These are phyloP conservation scores for Zygosaccharomyces gambellarensis DNA, from an alignment of 805 yeast genomes.

Conservation along the genomic window DNA sequence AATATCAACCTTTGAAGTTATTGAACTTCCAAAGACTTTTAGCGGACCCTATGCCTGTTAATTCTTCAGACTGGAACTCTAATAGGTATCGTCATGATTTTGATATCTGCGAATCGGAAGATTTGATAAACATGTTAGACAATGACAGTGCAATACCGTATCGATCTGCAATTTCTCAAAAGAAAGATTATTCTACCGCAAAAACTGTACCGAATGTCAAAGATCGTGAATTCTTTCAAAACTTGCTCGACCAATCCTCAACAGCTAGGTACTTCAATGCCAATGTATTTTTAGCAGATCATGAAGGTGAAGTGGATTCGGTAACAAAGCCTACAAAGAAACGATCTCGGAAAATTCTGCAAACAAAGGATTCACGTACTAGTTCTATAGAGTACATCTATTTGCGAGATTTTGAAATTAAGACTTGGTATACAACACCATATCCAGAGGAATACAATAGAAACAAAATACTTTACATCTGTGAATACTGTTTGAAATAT, in stretches of 20 bases:
- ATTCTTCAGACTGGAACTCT: background rate
- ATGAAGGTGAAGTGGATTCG: constrained; percentile 12
- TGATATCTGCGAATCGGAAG: constrained; percentile 40
- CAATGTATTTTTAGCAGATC: constrained; percentile 33
- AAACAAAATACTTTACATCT: constrained; percentile 60
- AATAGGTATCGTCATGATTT: constrained; percentile 21
- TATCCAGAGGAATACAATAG: constrained; percentile 81
- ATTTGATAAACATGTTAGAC: constrained; percentile 18
- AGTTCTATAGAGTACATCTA: constrained; percentile 54
- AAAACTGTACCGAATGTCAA: constrained; percentile 54
- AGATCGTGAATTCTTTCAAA: constrained; percentile 49
- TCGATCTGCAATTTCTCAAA: constrained; percentile 58
- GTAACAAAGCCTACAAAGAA: too few relatives aligned
- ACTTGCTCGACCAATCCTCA: constrained; percentile 39
- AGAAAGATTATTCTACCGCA: constrained; percentile 50
- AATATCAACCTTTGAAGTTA: constrained; percentile 23
- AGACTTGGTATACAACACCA: constrained; percentile 91
- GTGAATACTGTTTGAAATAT: constrained; percentile 81
- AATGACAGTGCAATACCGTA: constrained; percentile 45
- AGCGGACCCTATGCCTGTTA: constrained; percentile 3
- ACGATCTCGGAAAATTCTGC: constrained; percentile 4
- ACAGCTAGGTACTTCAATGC: constrained; percentile 36
- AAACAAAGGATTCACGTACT: constrained; percentile 33
- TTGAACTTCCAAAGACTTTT: constrained; percentile 22
- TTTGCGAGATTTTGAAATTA: constrained; percentile 67